Conservation (phyloP, 306 rosid species). For the Quercus aquifolioides region DNA sequence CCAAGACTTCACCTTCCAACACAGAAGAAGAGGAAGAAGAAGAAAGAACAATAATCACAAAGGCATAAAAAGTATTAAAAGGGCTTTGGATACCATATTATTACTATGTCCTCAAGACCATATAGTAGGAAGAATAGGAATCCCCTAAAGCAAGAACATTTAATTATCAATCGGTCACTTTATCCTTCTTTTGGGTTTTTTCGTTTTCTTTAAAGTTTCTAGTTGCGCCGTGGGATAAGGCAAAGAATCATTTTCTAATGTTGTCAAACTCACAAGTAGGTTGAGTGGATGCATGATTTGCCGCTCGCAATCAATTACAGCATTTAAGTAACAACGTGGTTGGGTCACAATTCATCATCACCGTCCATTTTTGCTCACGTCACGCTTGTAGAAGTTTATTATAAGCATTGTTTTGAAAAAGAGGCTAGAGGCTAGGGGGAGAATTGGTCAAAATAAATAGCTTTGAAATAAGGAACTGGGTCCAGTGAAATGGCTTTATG, state of each 20-base stretch:
- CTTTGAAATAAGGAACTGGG: not conserved
- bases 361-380: not conserved
- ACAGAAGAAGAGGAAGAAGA: slow-evolving; percentile 2
- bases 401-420: not conserved
- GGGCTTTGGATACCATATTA: not conserved
- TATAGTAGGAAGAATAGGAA: slow-evolving; percentile 34
- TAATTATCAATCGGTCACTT: slow-evolving; percentile 31
- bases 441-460: not conserved
- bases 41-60: not conserved
- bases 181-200: slow-evolving; percentile 4
- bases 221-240: slow-evolving; percentile 34
- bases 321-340: not conserved
- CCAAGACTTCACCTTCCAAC: not conserved
- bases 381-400: not conserved
- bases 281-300: slow-evolving; percentile 1
- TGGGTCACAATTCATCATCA: not conserved
- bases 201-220: slow-evolving; percentile 8
- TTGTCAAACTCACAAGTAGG: slow-evolving; percentile 17
- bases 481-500: not conserved
- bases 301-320: not conserved
- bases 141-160: slow-evolving; percentile 37
- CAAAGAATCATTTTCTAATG: slow-evolving; percentile 44
- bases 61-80: not conserved
- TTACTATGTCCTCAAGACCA: not conserved
- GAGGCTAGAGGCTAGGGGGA: not conserved